Evolutionary conservation across 305 asterid genomes (phyloP).

Genomic region (Nicotiana rustica): DNA sequence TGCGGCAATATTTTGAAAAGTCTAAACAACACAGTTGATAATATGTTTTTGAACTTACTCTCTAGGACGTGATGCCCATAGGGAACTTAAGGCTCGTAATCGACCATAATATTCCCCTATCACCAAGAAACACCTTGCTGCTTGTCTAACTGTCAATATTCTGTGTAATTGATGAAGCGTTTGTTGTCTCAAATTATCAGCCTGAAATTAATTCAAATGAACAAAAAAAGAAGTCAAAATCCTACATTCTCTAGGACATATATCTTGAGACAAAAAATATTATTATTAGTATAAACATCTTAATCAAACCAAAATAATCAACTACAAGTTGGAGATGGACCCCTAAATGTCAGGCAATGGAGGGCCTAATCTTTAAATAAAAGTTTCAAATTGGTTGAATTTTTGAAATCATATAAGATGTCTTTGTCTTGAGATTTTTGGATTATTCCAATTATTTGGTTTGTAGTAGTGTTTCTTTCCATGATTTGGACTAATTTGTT

Average conservation of each 20-base stretch:
- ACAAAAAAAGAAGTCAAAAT: not conserved
- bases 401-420: conserved; percentile 25
- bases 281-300: conserved; percentile 9
- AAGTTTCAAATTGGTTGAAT: conserved; percentile 32
- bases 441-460: conserved; percentile 41
- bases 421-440: conserved; percentile 40
- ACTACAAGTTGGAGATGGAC: not conserved
- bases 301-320: conserved; percentile 2
- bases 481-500: conserved; percentile 37
- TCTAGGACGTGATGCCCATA: conserved; percentile 93
- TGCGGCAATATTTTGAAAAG: too few relatives aligned
- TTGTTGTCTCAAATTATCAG: conserved; percentile 90
- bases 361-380: conserved; percentile 23
- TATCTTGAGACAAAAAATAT: not conserved
- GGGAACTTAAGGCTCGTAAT: conserved; percentile 85
- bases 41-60: conserved; percentile 63
- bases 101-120: conserved; percentile 93
- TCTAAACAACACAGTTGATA: too few relatives aligned
- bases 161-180: conserved; percentile 79
- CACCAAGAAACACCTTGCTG: conserved; percentile 80
- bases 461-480: conserved; percentile 7
- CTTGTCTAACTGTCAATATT: conserved; percentile 83
- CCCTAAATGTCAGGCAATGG: not conserved
- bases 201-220: conserved; percentile 50
- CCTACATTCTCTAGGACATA: not conserved